phyloP scores from a whole-genome alignment of 768 basidiomycete genomes.

The Auricularia heimuer region DNA sequence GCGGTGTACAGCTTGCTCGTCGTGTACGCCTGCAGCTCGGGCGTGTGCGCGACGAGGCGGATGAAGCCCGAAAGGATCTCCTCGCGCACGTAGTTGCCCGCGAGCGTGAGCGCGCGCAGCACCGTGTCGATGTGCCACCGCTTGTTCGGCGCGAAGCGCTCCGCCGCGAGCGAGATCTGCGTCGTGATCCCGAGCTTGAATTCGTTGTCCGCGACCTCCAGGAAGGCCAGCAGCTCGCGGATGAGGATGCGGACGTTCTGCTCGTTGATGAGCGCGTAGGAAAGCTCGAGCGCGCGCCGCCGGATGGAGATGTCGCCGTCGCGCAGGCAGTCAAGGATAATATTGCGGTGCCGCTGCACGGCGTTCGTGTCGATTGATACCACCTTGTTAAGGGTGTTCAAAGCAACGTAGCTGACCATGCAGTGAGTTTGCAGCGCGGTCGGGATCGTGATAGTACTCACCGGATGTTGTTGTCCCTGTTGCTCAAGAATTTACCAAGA shows the following conservation, averaged over 20 bases:
- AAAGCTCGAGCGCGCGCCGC: constrained; percentile 89
- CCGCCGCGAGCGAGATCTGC: constrained; percentile 90
- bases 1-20: constrained; percentile 84
- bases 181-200: constrained; percentile 98
- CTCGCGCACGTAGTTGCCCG: constrained; percentile 95
- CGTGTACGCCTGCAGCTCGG: constrained; percentile 92
- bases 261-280: constrained; percentile 95
- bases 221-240: constrained; percentile 87
- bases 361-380: constrained; percentile 97
- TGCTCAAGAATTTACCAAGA: constrained; percentile 93
- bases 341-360: constrained; percentile 95
- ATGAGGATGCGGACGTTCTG: constrained; percentile 86
- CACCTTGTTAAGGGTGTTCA: constrained; percentile 97
- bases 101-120: constrained; percentile 81
- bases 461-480: constrained; percentile 98
- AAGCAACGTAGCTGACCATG: constrained; percentile 78
- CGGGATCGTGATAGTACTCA: constrained; percentile 26
- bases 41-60: constrained; percentile 91
- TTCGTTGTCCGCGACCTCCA: constrained; percentile 97
- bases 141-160: constrained; percentile 94
- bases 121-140: constrained; percentile 99
- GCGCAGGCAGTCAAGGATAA: constrained; percentile 97
- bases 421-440: not conserved
- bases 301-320: constrained; percentile 99
- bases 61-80: constrained; percentile 94